Percentiles rank a stretch among this genome's conserved stretches.
Evolutionary conservation across 2,329 filamentous ascomycete species (phyloP).

Genomic region (Trichophyton mentagrophytes): DNA sequence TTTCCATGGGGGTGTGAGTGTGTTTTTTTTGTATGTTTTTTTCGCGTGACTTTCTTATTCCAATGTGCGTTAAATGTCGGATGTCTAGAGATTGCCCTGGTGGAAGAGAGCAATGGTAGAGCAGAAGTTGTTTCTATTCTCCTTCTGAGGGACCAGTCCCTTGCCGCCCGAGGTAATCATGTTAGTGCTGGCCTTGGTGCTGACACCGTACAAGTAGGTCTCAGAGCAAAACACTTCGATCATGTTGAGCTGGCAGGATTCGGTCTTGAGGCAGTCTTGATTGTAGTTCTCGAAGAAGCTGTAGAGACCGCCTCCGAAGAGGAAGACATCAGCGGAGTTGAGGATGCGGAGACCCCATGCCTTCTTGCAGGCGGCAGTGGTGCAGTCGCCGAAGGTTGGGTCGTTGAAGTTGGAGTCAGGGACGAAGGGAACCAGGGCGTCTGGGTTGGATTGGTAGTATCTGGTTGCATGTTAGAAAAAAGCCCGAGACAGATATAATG

Average conservation of each 20-base stretch:
- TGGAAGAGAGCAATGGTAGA: slow-evolving; percentile 35
- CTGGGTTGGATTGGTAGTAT: slow-evolving; percentile 70
- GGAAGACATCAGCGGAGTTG: slow-evolving; percentile 52
- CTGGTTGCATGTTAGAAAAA: slow-evolving; percentile 4
- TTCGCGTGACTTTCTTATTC: no score
- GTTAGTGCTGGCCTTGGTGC: slow-evolving; percentile 61
- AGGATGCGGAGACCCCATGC: slow-evolving; percentile 63
- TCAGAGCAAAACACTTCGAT: slow-evolving; percentile 54
- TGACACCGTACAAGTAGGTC: slow-evolving; percentile 51
- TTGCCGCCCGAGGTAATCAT: slow-evolving; percentile 47
- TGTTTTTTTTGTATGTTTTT: background rate
- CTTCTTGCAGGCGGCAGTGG: slow-evolving; percentile 49
- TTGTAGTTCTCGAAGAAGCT: slow-evolving; percentile 74
- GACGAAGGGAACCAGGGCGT: slow-evolving; percentile 43
- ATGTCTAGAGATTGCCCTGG: slow-evolving; percentile 14
- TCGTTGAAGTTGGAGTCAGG: slow-evolving; percentile 23
- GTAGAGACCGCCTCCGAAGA: slow-evolving; percentile 66
- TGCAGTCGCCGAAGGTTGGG: slow-evolving; percentile 49
- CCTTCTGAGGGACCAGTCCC: slow-evolving; percentile 26
- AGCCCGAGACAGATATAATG: background rate
- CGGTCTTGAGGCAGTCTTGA: slow-evolving; percentile 53
- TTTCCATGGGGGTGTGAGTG: background rate
- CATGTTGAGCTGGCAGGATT: slow-evolving; percentile 68
- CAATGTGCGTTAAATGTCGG: background rate
- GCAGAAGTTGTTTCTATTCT: slow-evolving; percentile 33